These are phyloP conservation scores for Mycena latifolia DNA, from an alignment of 768 basidiomycete species.

Conservation along the genomic window DNA sequence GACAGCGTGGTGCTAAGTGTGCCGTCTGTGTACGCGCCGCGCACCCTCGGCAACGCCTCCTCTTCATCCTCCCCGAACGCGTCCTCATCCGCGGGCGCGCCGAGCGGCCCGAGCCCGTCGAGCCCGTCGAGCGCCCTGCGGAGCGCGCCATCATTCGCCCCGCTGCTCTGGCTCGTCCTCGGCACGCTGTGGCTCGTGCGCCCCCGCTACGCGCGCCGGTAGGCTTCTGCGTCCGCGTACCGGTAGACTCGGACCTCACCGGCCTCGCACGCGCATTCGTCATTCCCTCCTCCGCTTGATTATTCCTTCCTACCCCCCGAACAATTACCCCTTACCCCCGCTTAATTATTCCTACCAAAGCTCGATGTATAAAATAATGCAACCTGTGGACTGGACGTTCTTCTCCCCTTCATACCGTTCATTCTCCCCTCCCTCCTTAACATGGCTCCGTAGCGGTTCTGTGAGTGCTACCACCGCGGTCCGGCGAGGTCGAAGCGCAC, in stretches of 20 bases:
- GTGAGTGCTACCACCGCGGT: too few relatives aligned
- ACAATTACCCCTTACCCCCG: too few relatives aligned
- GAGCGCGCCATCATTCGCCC: constrained; percentile 5
- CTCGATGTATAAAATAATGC: too few relatives aligned
- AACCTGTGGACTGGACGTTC: too few relatives aligned
- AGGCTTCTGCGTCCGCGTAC: background rate
- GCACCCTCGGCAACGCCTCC: constrained; percentile 41
- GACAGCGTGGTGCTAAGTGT: constrained; percentile 59
- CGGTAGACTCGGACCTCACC: background rate
- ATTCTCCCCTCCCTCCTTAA: too few relatives aligned
- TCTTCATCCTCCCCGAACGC: background rate
- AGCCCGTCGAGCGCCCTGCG: background rate
- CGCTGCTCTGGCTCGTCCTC: constrained; percentile 5
- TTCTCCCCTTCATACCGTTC: too few relatives aligned
- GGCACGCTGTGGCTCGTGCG: constrained; percentile 20
- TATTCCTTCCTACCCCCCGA: too few relatives aligned
- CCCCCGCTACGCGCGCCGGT: background rate
- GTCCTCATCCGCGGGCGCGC: background rate
- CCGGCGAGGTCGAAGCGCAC: too few relatives aligned
- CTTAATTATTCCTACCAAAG: too few relatives aligned
- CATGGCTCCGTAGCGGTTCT: too few relatives aligned
- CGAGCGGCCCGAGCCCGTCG: background rate
- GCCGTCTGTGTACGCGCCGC: constrained; percentile 55
- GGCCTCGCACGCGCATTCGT: too few relatives aligned
- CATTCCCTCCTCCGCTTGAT: too few relatives aligned